Base-by-base conservation (phyloP, 768 basidiomycete genomes). In the Mycena belliarum region DNA sequence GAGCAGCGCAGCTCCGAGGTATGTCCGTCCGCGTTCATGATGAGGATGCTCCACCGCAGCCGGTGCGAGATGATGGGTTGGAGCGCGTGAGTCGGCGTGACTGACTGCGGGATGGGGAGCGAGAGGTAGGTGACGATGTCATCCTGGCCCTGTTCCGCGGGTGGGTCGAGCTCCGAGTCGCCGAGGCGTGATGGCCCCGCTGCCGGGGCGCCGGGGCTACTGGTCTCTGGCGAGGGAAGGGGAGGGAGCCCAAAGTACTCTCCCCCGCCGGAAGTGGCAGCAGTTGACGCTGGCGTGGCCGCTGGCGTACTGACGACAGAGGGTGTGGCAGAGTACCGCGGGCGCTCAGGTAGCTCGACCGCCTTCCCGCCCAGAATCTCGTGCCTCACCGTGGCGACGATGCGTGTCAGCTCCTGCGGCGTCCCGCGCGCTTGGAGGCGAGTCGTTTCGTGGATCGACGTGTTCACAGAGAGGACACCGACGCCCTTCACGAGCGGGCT, bases 1-100 rank as follows among this genome's bases (percentile, higher is more conserved):
- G 94, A 94, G 71, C 96, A 98, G 16, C 95, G 86, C n/a, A 98
- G 79, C 71, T 98, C 94, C 10, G 93, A 95, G 3, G 86, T 88
- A 69, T 98, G 96, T 0, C 95, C 95, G 68, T 98, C 96, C 8
- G 80, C 79, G 69, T 98, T 98, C 61, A 79, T 79, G 67, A 95
- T 88, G 50, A 86, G 76, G 60, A 93, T 88, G 16, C 70, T 82
- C 91, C 91, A 92, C 37, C 88, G 82, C 64, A 98, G 81, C 47
- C 89, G 87, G 73, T 98, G 93, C 2, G 79, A 78, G 21, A 94
- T 78, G 20, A 95, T 85, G 0, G 95, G 95, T 57, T 91, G 88
- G 29, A 91, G 76, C 6, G 76, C 54, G 59, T 94, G 92, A 0
- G 88, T 85, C 0, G 93, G 90, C 6, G 88, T 87, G 12, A 79